Conservation (phyloP, 768 basidiomycete genomes). For the Auricularia auricula-judae region DNA sequence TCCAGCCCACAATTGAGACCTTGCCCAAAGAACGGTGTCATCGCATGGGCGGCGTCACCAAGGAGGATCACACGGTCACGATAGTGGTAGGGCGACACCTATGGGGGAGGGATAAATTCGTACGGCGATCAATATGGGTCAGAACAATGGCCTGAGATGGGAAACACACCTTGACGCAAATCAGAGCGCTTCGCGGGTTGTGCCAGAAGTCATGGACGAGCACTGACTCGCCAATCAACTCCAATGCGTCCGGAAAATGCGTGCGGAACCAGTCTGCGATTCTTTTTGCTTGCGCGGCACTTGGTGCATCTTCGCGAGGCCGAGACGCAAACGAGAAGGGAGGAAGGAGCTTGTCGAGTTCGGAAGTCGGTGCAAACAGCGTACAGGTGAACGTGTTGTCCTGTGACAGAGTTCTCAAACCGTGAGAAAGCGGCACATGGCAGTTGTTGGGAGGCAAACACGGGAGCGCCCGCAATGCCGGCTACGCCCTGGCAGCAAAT, state of each 20-base stretch:
- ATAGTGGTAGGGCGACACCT: constrained; percentile 88
- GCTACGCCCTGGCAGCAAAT: constrained; percentile 9
- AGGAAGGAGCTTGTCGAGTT: constrained; percentile 49
- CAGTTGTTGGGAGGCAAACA: not conserved
- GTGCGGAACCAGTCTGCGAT: constrained; percentile 60
- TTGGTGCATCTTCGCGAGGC: not conserved
- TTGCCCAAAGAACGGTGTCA: constrained; percentile 98
- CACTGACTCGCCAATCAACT: constrained; percentile 69
- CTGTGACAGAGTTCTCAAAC: constrained; percentile 29
- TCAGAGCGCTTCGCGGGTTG: constrained; percentile 83
- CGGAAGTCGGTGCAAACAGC: constrained; percentile 75
- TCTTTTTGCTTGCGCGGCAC: constrained; percentile 4
- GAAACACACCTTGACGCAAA: constrained; percentile 76
- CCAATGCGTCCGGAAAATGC: constrained; percentile 83
- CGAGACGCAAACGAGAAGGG: not conserved
- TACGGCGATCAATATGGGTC: constrained; percentile 1
- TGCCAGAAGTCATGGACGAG: constrained; percentile 66
- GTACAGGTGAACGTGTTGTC: constrained; percentile 97
- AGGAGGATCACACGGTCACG: constrained; percentile 77
- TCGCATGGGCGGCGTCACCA: constrained; percentile 93
- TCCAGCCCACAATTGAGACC: constrained; percentile 96
- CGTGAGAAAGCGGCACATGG: not conserved
- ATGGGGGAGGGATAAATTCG: constrained; percentile 9
- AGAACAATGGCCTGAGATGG: constrained; percentile 5
- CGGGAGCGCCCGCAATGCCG: not conserved